These are phyloP conservation scores for Salisapilia sapeloensis DNA, from an alignment of 352 stramenopile species.

Conservation along the genomic window DNA sequence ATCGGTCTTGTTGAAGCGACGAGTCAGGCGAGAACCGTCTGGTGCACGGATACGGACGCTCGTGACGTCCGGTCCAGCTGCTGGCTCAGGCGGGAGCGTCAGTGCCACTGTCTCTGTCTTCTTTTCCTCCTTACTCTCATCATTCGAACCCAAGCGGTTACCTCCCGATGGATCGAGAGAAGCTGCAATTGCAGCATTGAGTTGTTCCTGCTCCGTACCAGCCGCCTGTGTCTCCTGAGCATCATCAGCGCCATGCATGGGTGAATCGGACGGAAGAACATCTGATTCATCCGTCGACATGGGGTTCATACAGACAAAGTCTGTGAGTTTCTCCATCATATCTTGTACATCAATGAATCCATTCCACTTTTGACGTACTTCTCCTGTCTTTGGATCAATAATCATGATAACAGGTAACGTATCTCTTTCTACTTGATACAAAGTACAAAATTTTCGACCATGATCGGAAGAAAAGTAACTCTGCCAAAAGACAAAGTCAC, in stretches of 20 bases:
- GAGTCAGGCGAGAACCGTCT: conserved; percentile 39
- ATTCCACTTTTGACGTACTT: conserved; percentile 46
- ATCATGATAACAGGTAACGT: conserved; percentile 54
- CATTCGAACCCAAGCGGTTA: too few relatives aligned
- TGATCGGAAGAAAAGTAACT: conserved; percentile 64
- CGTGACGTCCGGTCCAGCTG: conserved; percentile 38
- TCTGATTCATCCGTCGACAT: conserved; percentile 13
- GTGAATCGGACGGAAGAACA: too few relatives aligned
- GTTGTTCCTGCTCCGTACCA: conserved; percentile 54
- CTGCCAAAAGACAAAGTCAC: conserved; percentile 91
- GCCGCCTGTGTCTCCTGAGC: too few relatives aligned
- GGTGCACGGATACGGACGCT: conserved; percentile 54
- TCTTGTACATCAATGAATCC: conserved; percentile 49
- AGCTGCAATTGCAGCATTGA: conserved; percentile 61
- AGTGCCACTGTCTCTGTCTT: conserved; percentile 11
- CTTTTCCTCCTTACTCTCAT: conserved; percentile 7
- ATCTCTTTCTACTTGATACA: conserved; percentile 64
- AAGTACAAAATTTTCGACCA: conserved; percentile 65
- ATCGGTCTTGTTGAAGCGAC: conserved; percentile 60
- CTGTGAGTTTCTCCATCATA: conserved; percentile 62
- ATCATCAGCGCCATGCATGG: too few relatives aligned
- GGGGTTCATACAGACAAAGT: conserved; percentile 41
- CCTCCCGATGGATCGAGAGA: too few relatives aligned
- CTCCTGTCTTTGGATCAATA: conserved; percentile 56
- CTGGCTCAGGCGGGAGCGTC: conserved; percentile 26